Base-by-base conservation (phyloP, 2,329 filamentous ascomycete genomes). In the Sporothrix mexicana region DNA sequence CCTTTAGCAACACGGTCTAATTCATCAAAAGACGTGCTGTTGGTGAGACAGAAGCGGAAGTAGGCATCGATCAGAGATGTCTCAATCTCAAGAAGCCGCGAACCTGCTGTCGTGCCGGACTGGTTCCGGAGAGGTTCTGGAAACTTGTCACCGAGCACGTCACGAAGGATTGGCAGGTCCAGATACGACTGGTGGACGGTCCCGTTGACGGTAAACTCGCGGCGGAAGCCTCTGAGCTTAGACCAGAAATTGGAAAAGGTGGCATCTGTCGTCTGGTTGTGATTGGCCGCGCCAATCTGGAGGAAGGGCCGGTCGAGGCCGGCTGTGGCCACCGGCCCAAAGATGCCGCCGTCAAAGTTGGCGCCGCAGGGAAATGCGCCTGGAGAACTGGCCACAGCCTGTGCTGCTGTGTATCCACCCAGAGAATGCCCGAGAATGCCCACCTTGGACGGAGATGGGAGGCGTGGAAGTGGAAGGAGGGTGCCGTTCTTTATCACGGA, bases 331-430 rank as follows among this genome's bases (percentile, higher is more conserved):
- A 64, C 36, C 0, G 59, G 59, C 2, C 59, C 59, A 62, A 62
- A 62, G 59, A 62, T 43, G 59, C 59, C 59, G 3, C 59, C 59
- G 59, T 62, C 36, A 36, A 62, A 62, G 12, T 43, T 62, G 59
- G 59, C 59, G 12, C 59, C 36, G 8, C 59, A 62, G 6, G 59
- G 17, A 8, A 62, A 62, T 2, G 30, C 20, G 17, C 15, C 10
- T 9, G 59, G 8, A 4, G 10, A n/a, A 8, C 59, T 41, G 59
- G 59, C 59, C 15, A 62, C 59, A 9, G 59, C 30, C 8, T 62
- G 59, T 9, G 59, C 59, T 3, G 59, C 59, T 10, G 59, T 43
- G 25, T 62, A 43, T 15, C 59, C 59, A 2, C 59, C 59, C 1
- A 62, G 25, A 9, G 59, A 62, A 36, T 62, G 59, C 4, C 59